Conservation (phyloP, 2,329 filamentous ascomycete genomes). For the Curvularia hawaiiensis region DNA sequence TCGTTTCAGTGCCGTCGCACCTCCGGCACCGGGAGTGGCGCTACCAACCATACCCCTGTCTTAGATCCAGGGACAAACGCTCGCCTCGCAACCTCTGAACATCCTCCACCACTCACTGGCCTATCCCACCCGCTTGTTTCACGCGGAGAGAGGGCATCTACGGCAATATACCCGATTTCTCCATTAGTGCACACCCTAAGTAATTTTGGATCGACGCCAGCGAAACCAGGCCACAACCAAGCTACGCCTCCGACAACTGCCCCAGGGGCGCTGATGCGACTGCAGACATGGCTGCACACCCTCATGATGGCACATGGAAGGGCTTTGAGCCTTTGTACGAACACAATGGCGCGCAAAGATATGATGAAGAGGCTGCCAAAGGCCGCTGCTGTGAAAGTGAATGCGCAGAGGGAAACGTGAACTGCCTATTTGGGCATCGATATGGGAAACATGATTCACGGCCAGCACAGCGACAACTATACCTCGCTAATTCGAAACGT, state of each 20-base stretch:
- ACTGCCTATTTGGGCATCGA: conserved; percentile 32
- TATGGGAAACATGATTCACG: conserved; percentile 17
- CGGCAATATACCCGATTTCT: conserved; percentile 30
- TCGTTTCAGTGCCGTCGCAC: conserved; percentile 32
- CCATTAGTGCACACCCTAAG: conserved; percentile 29
- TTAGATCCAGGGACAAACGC: conserved; percentile 31
- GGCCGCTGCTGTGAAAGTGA: conserved; percentile 29
- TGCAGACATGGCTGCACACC: conserved; percentile 30
- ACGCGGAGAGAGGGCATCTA: conserved; percentile 29
- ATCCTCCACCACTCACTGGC: conserved; percentile 34
- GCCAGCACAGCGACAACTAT: conserved; percentile 36
- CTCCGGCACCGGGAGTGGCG: conserved; percentile 34
- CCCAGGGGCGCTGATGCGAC: conserved; percentile 29
- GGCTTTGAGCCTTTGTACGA: conserved; percentile 32
- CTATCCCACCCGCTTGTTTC: conserved; percentile 40
- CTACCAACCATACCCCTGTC: conserved; percentile 26
- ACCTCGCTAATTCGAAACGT: conserved; percentile 37
- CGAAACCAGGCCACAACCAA: conserved; percentile 40
- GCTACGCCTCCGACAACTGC: conserved; percentile 23
- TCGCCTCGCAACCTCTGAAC: conserved; percentile 34
- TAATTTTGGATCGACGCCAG: conserved; percentile 31
- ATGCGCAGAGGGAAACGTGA: conserved; percentile 34
- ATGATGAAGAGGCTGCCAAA: conserved; percentile 29
- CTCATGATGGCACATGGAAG: conserved; percentile 33
- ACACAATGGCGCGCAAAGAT: conserved; percentile 22